Evolutionary conservation across 208 protist genomes (phyloP), one percentile per base, ranked within the genome.

Genomic region (Trichomonas vaginalis): DNA sequence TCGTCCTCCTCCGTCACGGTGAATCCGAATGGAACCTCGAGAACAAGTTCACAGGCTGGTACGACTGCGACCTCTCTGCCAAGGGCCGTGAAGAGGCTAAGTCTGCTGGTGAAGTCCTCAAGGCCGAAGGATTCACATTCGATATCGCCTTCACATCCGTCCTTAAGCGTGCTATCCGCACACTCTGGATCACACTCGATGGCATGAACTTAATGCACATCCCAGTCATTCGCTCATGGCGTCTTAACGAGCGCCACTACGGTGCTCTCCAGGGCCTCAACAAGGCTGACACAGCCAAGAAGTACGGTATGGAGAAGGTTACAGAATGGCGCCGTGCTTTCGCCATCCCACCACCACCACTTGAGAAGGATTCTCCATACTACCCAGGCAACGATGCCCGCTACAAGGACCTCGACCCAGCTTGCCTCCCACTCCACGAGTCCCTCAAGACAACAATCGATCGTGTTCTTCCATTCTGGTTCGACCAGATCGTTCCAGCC

Each of bases 181-280:
- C 97, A 17, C 82, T 97, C 0, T 96, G 90, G 47, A 79, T 97
- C 14, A 83, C 95, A 32, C 56, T 98, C 0, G 96, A 98, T 37
- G 96, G 96, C 37, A 40, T 98, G 9, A 92, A 97, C 61, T 46
- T 95, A 3, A 47, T 97, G 83, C 97, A 95, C 48, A 96, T 98
- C 45, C 97, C 97, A 61, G 97, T 97, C 17, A 17, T 70, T 15
- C n/a, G 95, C 12, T 61, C 40, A 39, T 98, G 97, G 97, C 96
- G 97, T 95, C 96, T 98, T 49, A 98, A 98, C 96, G 97, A 98
- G 96, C 79, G 97, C 39, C 96, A 97, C 70, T 98, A 98, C 87
- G 97, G 97, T 96, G 97, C 95, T 39, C 97, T 98, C 0, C 96
- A 98, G 46, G 97, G 97, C 23, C 79, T 98, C 21, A 97, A 98